Percentiles rank a stretch among this genome's conserved stretches.
Conservation (phyloP, 2,329 filamentous ascomycete genomes). For the Colletotrichum tropicicola region DNA sequence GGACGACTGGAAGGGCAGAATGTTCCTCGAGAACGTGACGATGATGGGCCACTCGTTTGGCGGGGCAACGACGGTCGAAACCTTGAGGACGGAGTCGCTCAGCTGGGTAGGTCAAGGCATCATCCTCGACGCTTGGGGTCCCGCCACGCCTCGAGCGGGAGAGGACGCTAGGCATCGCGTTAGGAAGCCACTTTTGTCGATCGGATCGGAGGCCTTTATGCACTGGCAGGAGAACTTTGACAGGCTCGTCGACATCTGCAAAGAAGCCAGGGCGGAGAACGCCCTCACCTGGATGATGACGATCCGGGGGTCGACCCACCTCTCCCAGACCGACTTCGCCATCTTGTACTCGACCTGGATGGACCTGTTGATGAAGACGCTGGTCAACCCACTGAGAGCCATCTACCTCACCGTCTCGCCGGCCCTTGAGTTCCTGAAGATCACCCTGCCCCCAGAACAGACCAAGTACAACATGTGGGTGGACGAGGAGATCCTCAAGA, state of each 20-base stretch:
- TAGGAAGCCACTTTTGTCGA: slow-evolving; percentile 65
- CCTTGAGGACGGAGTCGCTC: slow-evolving; percentile 63
- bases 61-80: slow-evolving; percentile 69
- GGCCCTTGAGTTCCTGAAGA: slow-evolving; percentile 68
- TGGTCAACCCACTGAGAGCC: slow-evolving; percentile 69
- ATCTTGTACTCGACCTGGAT: slow-evolving; percentile 69
- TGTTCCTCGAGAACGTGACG: slow-evolving; percentile 64
- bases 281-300: slow-evolving; percentile 60
- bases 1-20: slow-evolving; percentile 63
- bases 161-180: slow-evolving; percentile 54
- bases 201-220: slow-evolving; percentile 76
- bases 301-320: slow-evolving; percentile 68
- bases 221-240: slow-evolving; percentile 74
- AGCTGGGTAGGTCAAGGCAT: slow-evolving; percentile 69
- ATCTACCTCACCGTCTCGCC: slow-evolving; percentile 71
- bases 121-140: slow-evolving; percentile 73
- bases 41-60: slow-evolving; percentile 74
- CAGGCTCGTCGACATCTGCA: slow-evolving; percentile 62
- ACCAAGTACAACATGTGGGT: slow-evolving; percentile 60
- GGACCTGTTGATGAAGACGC: slow-evolving; percentile 67
- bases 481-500: slow-evolving; percentile 60
- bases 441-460: slow-evolving; percentile 57
- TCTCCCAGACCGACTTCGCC: slow-evolving; percentile 73
- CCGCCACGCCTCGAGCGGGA: slow-evolving; percentile 53
- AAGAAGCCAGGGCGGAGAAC: slow-evolving; percentile 60